These are phyloP conservation scores for Euphorbia peplus DNA, from an alignment of 345 rosid genomes.

Conservation along the genomic window DNA sequence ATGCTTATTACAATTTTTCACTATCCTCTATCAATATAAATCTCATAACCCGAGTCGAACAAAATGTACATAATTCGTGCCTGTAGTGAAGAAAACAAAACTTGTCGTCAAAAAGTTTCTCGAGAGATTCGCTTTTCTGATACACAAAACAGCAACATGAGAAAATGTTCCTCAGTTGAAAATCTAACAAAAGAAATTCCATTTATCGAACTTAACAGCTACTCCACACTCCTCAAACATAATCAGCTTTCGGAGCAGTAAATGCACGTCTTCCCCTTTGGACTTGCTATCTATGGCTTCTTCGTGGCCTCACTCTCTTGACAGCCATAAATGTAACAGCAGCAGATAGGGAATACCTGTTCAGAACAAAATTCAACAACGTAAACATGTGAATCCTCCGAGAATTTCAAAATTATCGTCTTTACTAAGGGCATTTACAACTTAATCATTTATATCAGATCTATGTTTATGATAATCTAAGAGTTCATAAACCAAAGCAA, in stretches of 20 bases:
- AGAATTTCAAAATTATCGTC: not conserved
- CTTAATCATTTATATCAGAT: no score
- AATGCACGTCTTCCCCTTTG: not conserved
- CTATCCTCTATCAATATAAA: not conserved
- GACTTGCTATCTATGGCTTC: slow-evolving; percentile 41
- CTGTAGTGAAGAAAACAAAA: not conserved
- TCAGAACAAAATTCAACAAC: slow-evolving; percentile 3
- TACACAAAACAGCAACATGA: slow-evolving; percentile 3
- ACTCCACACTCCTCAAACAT: not conserved
- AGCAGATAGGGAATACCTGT: slow-evolving; percentile 89
- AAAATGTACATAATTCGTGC: not conserved
- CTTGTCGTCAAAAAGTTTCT: not conserved
- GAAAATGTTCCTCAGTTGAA: not conserved
- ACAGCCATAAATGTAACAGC: slow-evolving; percentile 93
- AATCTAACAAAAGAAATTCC: not conserved
- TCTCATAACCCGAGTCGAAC: not conserved
- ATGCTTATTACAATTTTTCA: not conserved
- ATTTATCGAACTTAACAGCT: not conserved
- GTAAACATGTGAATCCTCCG: not conserved
- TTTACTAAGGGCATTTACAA: no score
- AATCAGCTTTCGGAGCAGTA: not conserved
- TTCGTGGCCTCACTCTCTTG: slow-evolving; percentile 62
- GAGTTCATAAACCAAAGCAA: no score
- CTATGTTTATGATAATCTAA: no score
- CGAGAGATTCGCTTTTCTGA: not conserved